Percentiles rank a stretch among this genome's conserved stretches.
phyloP scores from a whole-genome alignment of 148 eudicot genomes.

The Rhododendron ferrugineum region DNA sequence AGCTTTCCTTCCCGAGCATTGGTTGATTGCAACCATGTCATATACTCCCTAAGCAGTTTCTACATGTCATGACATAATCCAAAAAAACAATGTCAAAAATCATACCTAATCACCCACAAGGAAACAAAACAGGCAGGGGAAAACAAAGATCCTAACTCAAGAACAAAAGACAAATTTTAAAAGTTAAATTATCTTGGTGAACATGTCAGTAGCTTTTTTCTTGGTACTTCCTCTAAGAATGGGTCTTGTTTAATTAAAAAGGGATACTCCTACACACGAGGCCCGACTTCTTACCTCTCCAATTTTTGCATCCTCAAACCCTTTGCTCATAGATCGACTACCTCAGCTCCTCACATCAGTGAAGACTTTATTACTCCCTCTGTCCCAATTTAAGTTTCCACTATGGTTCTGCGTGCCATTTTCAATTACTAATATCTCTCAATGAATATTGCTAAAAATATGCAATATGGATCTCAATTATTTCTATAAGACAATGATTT shows the following conservation, averaged over 20 bases:
- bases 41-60: conserved; percentile 65
- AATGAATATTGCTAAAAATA: no score
- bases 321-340: background rate
- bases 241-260: background rate
- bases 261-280: background rate
- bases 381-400: no score
- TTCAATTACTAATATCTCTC: no score
- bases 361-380: background rate
- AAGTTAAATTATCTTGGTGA: background rate
- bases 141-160: background rate
- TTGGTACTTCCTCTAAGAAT: background rate
- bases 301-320: background rate
- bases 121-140: background rate
- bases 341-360: background rate
- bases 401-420: no score
- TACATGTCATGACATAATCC: conserved; percentile 21
- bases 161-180: background rate
- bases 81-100: conserved; percentile 6
- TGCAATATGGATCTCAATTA: no score
- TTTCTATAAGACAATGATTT: no score
- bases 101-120: background rate
- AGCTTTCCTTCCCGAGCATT: conserved; percentile 49
- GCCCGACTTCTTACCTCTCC: background rate
- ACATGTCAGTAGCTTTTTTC: background rate
- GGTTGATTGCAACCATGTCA: conserved; percentile 61